These are phyloP conservation scores for Agastache rugosa DNA, from an alignment of 257 asterid genomes.

Conservation along the genomic window DNA sequence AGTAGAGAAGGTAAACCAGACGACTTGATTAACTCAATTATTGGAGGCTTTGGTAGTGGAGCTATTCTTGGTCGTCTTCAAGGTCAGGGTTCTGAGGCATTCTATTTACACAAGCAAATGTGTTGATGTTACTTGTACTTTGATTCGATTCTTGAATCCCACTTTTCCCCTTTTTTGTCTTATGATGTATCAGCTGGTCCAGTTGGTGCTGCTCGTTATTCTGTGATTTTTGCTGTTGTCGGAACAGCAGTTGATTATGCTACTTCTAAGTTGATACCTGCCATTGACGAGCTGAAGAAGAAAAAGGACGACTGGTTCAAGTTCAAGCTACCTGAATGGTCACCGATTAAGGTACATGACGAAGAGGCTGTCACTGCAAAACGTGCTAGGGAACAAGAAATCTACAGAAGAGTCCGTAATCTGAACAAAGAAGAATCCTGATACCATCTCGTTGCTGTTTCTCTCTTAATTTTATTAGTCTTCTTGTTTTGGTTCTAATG, in stretches of 20 bases:
- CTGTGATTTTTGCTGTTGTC: slow-evolving; percentile 73
- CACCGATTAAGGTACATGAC: slow-evolving; percentile 82
- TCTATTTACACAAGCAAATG: background rate
- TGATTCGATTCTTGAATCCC: background rate
- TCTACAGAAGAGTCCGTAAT: slow-evolving; percentile 59
- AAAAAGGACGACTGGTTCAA: slow-evolving; percentile 58
- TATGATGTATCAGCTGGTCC: slow-evolving; percentile 62
- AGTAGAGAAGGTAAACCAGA: slow-evolving; percentile 84
- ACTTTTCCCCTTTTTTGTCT: background rate
- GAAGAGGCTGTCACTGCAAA: slow-evolving; percentile 94
- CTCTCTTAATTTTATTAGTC: background rate
- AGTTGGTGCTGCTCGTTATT: slow-evolving; percentile 78
- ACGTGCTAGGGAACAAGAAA: slow-evolving; percentile 68
- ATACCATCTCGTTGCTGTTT: background rate
- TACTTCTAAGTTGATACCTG: slow-evolving; percentile 57
- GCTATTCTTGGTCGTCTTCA: slow-evolving; percentile 96
- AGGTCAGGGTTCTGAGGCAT: slow-evolving; percentile 50
- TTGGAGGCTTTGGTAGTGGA: slow-evolving; percentile 92
- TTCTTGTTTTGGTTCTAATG: background rate
- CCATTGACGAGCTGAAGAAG: slow-evolving; percentile 46
- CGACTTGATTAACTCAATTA: slow-evolving; percentile 77
- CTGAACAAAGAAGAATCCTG: slow-evolving; percentile 72
- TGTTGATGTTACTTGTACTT: background rate
- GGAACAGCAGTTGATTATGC: slow-evolving; percentile 88
- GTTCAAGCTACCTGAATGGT: slow-evolving; percentile 88